Conservation (phyloP, 345 rosid species). For the Geranium rotundifolium region DNA sequence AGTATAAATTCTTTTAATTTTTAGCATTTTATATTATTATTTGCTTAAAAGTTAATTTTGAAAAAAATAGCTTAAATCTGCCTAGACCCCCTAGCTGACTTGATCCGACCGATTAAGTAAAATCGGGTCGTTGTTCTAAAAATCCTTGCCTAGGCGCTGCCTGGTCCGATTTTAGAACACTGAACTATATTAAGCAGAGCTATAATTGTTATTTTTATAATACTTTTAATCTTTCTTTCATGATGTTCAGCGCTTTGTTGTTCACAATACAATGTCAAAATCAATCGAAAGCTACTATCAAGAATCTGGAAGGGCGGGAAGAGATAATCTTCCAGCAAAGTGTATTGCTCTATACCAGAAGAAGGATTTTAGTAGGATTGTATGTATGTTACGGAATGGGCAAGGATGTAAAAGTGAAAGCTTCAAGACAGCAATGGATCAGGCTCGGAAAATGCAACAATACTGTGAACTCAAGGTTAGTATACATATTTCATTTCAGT, state of each 20-base stretch:
- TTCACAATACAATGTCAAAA: slow-evolving; percentile 89
- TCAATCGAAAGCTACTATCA: slow-evolving; percentile 90
- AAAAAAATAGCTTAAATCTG: too few species aligned
- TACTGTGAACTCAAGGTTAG: slow-evolving; percentile 85
- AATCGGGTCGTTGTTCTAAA: too few species aligned
- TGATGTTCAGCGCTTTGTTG: slow-evolving; percentile 55
- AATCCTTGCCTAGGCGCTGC: too few species aligned
- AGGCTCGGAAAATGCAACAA: slow-evolving; percentile 78
- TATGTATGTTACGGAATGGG: slow-evolving; percentile 80
- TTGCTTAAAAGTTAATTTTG: too few species aligned
- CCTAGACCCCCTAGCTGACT: too few species aligned
- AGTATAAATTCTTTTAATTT: too few species aligned
- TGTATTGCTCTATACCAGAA: slow-evolving; percentile 74
- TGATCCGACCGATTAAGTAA: too few species aligned
- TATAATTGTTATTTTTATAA: neutral
- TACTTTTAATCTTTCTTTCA: neutral
- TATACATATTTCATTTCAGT: neutral
- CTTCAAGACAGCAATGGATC: slow-evolving; percentile 72
- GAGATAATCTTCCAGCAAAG: slow-evolving; percentile 59
- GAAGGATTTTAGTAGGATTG: slow-evolving; percentile 90
- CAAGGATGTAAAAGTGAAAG: slow-evolving; percentile 49
- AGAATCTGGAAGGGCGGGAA: slow-evolving; percentile 90
- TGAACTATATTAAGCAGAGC: neutral
- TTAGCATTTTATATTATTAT: too few species aligned
- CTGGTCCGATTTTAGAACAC: neutral